Evolutionary conservation across 495 filamentous ascomycete species (phyloP).

Genomic region (Acidomyces sp.): DNA sequence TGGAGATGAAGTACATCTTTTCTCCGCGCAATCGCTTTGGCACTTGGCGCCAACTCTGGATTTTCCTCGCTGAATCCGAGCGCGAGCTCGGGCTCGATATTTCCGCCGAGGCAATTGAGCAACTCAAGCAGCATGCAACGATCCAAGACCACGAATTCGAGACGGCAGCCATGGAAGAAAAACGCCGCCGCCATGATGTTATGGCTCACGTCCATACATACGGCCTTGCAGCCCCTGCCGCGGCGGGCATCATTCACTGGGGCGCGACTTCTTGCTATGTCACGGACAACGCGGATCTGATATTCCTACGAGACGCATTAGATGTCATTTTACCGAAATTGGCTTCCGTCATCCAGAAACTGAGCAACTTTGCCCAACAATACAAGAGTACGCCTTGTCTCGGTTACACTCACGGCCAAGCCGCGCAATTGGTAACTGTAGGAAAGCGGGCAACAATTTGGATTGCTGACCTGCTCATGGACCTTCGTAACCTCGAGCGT

Average conservation of each 20-base stretch:
- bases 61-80: slow-evolving; percentile 31
- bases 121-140: slow-evolving; percentile 46
- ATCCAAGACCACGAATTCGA: slow-evolving; percentile 73
- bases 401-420: slow-evolving; percentile 80
- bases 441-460: slow-evolving; percentile 70
- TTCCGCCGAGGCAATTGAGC: slow-evolving; percentile 23
- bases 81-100: slow-evolving; percentile 20
- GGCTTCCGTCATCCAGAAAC: slow-evolving; percentile 70
- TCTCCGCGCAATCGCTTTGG: slow-evolving; percentile 30
- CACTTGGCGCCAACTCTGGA: slow-evolving; percentile 34
- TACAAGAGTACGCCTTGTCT: slow-evolving; percentile 57
- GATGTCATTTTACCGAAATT: slow-evolving; percentile 74
- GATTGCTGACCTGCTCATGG: slow-evolving; percentile 80
- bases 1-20: slow-evolving; percentile 32
- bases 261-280: slow-evolving; percentile 43
- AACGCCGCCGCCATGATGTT: slow-evolving; percentile 47
- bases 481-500: slow-evolving; percentile 67
- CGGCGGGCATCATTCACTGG: slow-evolving; percentile 78
- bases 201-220: slow-evolving; percentile 61
- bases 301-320: slow-evolving; percentile 61
- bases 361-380: slow-evolving; percentile 61
- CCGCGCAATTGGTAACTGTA: slow-evolving; percentile 62
- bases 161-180: slow-evolving; percentile 67
- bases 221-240: slow-evolving; percentile 60
- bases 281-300: slow-evolving; percentile 82